phyloP scores from a whole-genome alignment of 2,329 filamentous ascomycete genomes.

The Chalaropsis ovoidea region DNA sequence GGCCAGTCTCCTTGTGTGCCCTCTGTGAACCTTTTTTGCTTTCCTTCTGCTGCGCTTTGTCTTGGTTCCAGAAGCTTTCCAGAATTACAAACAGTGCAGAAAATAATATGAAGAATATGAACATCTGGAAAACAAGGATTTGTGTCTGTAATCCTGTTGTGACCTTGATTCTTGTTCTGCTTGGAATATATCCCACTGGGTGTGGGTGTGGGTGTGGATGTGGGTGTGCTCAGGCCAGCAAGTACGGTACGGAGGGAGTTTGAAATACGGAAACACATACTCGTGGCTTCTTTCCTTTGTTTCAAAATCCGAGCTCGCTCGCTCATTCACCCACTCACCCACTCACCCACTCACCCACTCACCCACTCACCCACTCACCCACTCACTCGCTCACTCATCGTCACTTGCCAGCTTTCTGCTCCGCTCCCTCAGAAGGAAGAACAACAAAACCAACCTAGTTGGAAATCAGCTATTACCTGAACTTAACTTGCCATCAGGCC shows the following conservation, averaged over 20 bases:
- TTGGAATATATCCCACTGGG: background rate
- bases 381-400: background rate
- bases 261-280: background rate
- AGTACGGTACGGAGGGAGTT: background rate
- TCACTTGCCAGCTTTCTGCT: no score
- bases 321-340: background rate
- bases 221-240: no score
- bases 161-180: background rate
- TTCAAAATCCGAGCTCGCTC: constrained; percentile 3
- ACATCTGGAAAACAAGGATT: background rate
- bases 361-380: no score
- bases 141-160: background rate
- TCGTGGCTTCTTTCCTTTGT: constrained; percentile 9
- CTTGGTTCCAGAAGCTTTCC: constrained; percentile 19
- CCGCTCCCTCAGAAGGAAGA: background rate
- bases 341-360: no score
- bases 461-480: background rate
- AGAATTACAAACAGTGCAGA: constrained; percentile 14
- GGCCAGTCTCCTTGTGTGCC: constrained; percentile 2
- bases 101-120: background rate
- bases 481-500: background rate
- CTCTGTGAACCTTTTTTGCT: background rate
- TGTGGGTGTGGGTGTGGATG: no score
- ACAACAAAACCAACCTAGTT: background rate
- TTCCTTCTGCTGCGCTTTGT: constrained; percentile 1